These are phyloP conservation scores for Sarocladium brachiariae DNA, from an alignment of 2,329 filamentous ascomycete species.

Conservation along the genomic window DNA sequence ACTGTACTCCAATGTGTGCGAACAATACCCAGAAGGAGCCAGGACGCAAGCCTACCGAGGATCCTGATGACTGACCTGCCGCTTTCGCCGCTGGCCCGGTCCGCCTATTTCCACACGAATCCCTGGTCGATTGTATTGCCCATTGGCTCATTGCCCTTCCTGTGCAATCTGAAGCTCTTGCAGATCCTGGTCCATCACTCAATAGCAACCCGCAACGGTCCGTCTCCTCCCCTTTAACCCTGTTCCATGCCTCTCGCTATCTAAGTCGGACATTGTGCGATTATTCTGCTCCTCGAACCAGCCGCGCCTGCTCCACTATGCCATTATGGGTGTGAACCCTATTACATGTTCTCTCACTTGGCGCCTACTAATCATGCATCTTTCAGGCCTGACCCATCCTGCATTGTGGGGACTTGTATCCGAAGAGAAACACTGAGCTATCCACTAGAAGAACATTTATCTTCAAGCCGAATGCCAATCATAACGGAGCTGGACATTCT, in stretches of 20 bases:
- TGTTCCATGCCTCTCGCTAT: background rate
- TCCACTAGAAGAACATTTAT: too few relatives aligned
- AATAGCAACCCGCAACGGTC: constrained; percentile 3
- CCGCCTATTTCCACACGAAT: constrained; percentile 3
- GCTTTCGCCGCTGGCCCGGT: constrained; percentile 8
- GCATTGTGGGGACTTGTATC: too few relatives aligned
- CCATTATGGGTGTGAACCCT: constrained; percentile 1
- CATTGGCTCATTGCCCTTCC: background rate
- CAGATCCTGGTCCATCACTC: constrained; percentile 1
- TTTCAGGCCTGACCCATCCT: constrained; percentile 9
- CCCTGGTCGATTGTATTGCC: background rate
- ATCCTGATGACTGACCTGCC: constrained; percentile 3
- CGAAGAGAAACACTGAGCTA: too few relatives aligned
- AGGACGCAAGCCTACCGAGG: background rate
- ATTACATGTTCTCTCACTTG: constrained; percentile 1
- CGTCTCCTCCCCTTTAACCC: constrained; percentile 2
- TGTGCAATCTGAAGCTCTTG: background rate
- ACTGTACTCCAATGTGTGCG: background rate
- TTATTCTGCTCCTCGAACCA: background rate
- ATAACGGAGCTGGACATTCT: background rate
- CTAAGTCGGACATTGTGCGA: background rate
- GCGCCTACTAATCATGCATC: constrained; percentile 9
- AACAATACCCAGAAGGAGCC: background rate
- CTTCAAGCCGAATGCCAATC: background rate
- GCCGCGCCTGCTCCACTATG: background rate